Base-by-base conservation (phyloP, 805 yeast genomes). In the Spathaspora passalidarum region DNA sequence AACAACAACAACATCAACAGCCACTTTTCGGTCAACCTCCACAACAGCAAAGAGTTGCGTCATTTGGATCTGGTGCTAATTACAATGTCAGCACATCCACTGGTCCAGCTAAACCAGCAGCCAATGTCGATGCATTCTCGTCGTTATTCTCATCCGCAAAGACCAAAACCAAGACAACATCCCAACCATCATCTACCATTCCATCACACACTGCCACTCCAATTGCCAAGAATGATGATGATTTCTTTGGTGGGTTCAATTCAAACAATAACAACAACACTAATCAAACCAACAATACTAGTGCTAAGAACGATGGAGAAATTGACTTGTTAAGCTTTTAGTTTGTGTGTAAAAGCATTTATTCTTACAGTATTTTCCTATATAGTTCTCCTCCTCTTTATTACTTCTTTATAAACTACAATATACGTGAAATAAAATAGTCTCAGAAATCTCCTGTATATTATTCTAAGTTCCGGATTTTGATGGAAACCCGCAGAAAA, bases 111-210 rank as follows among this genome's bases (percentile, higher is more conserved):
- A 66, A 68, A 47, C 64, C 73, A 4, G 68, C 75, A 44, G 44
- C 57, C 7, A 72, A 69, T 44, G 72, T 69, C 48, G 94, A 86
- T 58, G 86, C 91, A 0, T 86, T 86, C 63, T 83, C 91, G 19
- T 81, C 86, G 2, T 69, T 86, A 51, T 81, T 86, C 55, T 70
- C 79, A 7, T 65, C 80, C 21, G 95, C 95, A 5, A 82, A 85
- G 57, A 65, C 81, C 42, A 64, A 68, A 53, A 45, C 60, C 25
- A 53, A 53, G 40, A 49, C 61, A 25, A 39, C 62, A 11, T 36
- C 57, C 18, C 25, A 56, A 23, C 32, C 29, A 18, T 42, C 44
- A 9, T 20, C 48, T 14, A 40, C 32, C 16, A 22, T 9, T 22
- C 25, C 34, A 4, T 29, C 34, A 7, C 34, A 29, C 13, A 13